Base-by-base conservation (phyloP, 2,329 filamentous ascomycete genomes). In the Aspergillus aculeatinus region DNA sequence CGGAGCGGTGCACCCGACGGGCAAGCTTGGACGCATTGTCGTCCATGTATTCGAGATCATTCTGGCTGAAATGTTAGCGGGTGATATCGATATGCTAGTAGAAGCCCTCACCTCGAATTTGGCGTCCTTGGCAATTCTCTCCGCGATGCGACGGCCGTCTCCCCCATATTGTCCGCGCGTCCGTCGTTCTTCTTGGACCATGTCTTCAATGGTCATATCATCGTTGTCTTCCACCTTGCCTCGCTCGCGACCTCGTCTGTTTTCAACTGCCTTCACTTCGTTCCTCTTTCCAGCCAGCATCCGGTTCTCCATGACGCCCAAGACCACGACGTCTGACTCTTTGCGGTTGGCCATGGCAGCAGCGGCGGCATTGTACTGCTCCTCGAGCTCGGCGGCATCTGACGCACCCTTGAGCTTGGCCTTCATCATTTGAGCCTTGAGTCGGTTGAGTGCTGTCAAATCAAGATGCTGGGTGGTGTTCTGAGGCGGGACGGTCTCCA, bases 11-110 rank as follows among this genome's bases (percentile, higher is more conserved):
- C 14, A 96, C 89, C 27, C 90, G 88, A 70, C 88, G 89, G 29
- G 94, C 93, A 12, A 99, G 86, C 76, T 94, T 96, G 55, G 87
- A 85, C 16, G 95, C 95, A 71, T 99, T 98, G 68, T 98, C 95
- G 73, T 99, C 94, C 83, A 98, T 90, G 77, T 99, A 99, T 57
- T 99, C 94, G 27, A 99, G 86, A 74, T 96, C 90, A 70, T 96
- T 87, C 79, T 85, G 61, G 12, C 12, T 57, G 1, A 25, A 23
- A 48, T 63, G 63, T 71, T 65, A 67, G 63, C 48, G 52, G 14
- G 58, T 48, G 48, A 59, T 44, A 14, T 5, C n/a, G 1, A 61
- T 19, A 12, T 39, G 33, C 7, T 29, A 5, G 57, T 21, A 49
- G 33, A 33, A 52, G n/a, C 33, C 72, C 79, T 74, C 67, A 83